Evolutionary conservation across 805 yeast genomes (phyloP).

Genomic region (Yamadazyma olivae): DNA sequence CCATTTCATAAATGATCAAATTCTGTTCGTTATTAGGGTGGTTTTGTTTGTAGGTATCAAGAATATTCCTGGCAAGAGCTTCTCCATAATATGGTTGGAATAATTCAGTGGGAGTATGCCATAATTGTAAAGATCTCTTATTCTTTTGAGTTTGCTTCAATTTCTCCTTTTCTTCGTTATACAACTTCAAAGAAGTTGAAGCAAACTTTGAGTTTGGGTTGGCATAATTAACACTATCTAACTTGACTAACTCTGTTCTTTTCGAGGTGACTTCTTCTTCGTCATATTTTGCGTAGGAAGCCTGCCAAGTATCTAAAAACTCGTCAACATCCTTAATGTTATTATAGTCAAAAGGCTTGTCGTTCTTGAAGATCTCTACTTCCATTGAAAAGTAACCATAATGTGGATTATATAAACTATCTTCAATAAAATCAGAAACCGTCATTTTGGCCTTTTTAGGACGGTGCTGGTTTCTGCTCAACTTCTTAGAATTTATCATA

Average conservation of each 20-base stretch:
- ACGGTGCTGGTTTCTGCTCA: slow-evolving; percentile 36
- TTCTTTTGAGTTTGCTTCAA: slow-evolving; percentile 17
- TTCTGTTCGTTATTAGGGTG: slow-evolving; percentile 33
- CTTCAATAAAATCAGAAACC: slow-evolving; percentile 79
- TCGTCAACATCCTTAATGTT: slow-evolving; percentile 61
- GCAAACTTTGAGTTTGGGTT: slow-evolving; percentile 26
- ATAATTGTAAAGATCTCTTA: slow-evolving; percentile 55
- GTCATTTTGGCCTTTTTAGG: slow-evolving; percentile 69
- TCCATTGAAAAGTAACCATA: slow-evolving; percentile 82
- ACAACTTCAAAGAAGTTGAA: slow-evolving; percentile 16
- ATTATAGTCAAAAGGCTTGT: slow-evolving; percentile 60
- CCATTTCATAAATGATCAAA: slow-evolving; percentile 78
- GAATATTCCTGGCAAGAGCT: slow-evolving; percentile 75
- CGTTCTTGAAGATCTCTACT: slow-evolving; percentile 72
- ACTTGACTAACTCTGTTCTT: slow-evolving; percentile 11
- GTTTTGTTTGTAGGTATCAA: slow-evolving; percentile 62
- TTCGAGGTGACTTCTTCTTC: slow-evolving; percentile 9
- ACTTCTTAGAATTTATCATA: slow-evolving; percentile 26
- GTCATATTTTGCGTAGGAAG: slow-evolving; percentile 56
- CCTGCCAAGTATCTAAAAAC: slow-evolving; percentile 66
- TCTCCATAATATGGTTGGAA: slow-evolving; percentile 84
- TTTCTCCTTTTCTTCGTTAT: slow-evolving; percentile 21
- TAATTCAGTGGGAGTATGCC: slow-evolving; percentile 90
- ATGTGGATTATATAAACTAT: slow-evolving; percentile 73
- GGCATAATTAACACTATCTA: slow-evolving; percentile 12